A percentile compares a stretch with the other conserved stretches of the same genome.
These are phyloP conservation scores for Metarhizium brunneum DNA, from an alignment of 2,329 filamentous ascomycete genomes.

Conservation along the genomic window DNA sequence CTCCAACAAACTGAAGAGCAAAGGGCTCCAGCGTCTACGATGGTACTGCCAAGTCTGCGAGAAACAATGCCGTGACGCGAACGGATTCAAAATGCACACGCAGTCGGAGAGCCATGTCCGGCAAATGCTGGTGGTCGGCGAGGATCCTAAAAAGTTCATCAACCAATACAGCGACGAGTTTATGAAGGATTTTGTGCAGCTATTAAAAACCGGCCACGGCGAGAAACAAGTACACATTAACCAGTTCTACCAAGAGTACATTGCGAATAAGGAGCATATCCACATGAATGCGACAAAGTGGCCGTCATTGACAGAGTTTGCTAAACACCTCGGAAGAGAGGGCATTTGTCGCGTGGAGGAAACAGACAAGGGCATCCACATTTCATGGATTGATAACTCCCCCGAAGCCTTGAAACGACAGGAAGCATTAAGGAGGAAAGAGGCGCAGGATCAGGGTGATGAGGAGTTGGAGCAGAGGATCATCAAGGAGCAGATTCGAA, in stretches of 20 bases:
- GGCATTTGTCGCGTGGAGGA: conserved; percentile 88
- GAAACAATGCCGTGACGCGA: conserved; percentile 60
- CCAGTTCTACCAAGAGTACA: conserved; percentile 91
- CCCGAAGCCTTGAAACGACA: conserved; percentile 73
- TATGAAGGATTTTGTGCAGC: conserved; percentile 64
- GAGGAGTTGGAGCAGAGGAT: conserved; percentile 80
- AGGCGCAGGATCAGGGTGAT: conserved; percentile 81
- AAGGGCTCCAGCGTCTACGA: conserved; percentile 67
- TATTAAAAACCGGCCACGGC: conserved; percentile 75
- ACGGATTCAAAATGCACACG: conserved; percentile 85
- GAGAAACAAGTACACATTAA: conserved; percentile 87
- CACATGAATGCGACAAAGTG: conserved; percentile 94
- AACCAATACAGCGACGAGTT: conserved; percentile 78
- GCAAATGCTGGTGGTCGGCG: conserved; percentile 79
- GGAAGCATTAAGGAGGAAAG: conserved; percentile 74
- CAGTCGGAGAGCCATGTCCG: conserved; percentile 79
- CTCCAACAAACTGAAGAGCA: conserved; percentile 81
- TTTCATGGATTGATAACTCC: conserved; percentile 87
- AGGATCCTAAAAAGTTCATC: conserved; percentile 78
- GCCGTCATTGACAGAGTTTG: conserved; percentile 81
- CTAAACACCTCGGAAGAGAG: conserved; percentile 76
- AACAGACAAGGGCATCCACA: conserved; percentile 72
- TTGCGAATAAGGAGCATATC: conserved; percentile 67
- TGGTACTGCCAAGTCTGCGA: conserved; percentile 89
- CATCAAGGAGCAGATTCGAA: conserved; percentile 74